Conservation (phyloP, 352 stramenopile species). For the Phytophthora palmivora region DNA sequence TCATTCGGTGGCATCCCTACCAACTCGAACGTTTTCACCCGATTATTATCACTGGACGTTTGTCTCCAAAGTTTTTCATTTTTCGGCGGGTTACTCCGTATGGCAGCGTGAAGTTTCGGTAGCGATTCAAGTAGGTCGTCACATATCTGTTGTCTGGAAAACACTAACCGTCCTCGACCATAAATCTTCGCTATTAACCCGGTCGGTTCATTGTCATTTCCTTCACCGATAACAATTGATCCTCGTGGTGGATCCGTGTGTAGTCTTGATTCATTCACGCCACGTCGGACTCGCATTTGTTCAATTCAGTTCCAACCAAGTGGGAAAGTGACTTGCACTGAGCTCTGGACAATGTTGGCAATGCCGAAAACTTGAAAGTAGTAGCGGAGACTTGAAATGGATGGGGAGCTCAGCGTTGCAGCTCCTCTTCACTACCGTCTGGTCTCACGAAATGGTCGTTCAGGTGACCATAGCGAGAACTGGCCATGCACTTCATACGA, state of each 20-base stretch:
- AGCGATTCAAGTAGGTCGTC: conserved; percentile 39
- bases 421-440: conserved; percentile 29
- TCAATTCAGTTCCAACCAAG: not conserved
- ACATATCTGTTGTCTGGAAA: conserved; percentile 35
- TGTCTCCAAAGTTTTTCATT: conserved; percentile 40
- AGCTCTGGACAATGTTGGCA: conserved; percentile 12
- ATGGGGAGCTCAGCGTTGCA: conserved; percentile 18
- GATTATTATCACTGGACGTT: conserved; percentile 14
- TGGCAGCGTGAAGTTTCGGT: conserved; percentile 40
- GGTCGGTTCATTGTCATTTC: conserved; percentile 2
- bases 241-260: conserved; percentile 15
- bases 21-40: conserved; percentile 45
- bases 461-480: not conserved
- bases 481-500: conserved; percentile 14
- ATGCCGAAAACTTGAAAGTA: conserved; percentile 17
- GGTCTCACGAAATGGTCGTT: conserved; percentile 18
- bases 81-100: conserved; percentile 23
- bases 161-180: conserved; percentile 30
- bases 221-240: conserved; percentile 11
- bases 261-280: not conserved
- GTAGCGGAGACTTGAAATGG: conserved; percentile 17
- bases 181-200: conserved; percentile 23
- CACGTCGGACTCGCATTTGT: conserved; percentile 8
- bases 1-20: conserved; percentile 31
- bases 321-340: conserved; percentile 15